Percentiles rank a stretch among this genome's conserved stretches.
phyloP scores from a whole-genome alignment of 2,329 filamentous ascomycete species.

The Fusarium mexicanum region DNA sequence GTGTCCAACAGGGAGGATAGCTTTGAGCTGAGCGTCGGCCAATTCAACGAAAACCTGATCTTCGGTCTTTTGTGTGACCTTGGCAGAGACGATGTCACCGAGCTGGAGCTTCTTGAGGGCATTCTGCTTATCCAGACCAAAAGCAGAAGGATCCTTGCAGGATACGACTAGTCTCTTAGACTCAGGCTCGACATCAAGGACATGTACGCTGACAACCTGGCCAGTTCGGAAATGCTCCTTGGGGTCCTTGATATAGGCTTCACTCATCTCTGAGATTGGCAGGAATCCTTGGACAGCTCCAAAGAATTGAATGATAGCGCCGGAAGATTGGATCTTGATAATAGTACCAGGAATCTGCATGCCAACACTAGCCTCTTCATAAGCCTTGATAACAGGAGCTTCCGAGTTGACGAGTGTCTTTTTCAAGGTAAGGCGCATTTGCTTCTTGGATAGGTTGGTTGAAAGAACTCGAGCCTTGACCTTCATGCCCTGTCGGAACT shows the following conservation, averaged over 20 bases:
- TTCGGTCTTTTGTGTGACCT: constrained; percentile 82
- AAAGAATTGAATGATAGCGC: constrained; percentile 94
- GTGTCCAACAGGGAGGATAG: constrained; percentile 79
- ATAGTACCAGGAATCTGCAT: constrained; percentile 88
- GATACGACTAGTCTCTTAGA: constrained; percentile 82
- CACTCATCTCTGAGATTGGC: constrained; percentile 96
- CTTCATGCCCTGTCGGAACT: constrained; percentile 86
- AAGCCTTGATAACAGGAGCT: constrained; percentile 78
- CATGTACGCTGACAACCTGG: constrained; percentile 90
- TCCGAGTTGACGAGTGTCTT: constrained; percentile 95
- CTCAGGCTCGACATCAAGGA: constrained; percentile 81
- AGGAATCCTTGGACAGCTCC: constrained; percentile 85
- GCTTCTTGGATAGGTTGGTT: constrained; percentile 76
- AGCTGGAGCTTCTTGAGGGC: constrained; percentile 78
- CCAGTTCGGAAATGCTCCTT: constrained; percentile 88
- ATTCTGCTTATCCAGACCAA: constrained; percentile 78
- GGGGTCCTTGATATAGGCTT: constrained; percentile 91
- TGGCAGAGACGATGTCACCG: constrained; percentile 80
- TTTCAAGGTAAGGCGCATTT: constrained; percentile 89
- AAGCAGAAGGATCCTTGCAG: constrained; percentile 87
- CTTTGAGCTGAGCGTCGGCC: constrained; percentile 77
- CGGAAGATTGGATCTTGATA: constrained; percentile 78
- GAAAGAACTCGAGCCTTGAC: constrained; percentile 89
- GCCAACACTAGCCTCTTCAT: constrained; percentile 77
- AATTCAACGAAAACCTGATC: constrained; percentile 83